Conservation (phyloP, 768 basidiomycete species). For the Boletellus emodensis region DNA sequence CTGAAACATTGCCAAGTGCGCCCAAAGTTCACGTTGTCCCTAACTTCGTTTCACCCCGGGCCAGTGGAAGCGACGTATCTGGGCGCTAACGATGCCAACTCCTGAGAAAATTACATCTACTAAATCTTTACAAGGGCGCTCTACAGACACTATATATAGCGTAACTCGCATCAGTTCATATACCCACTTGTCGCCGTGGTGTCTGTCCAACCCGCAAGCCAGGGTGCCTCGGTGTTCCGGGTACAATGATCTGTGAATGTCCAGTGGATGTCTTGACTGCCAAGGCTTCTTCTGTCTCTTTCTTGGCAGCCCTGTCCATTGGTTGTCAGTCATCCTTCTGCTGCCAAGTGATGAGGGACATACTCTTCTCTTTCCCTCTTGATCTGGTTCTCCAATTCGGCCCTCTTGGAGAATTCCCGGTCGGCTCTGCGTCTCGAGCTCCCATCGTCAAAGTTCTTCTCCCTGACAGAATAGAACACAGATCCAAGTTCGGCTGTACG, state of each 20-base stretch:
- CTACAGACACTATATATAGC: too few species aligned
- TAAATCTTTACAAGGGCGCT: too few species aligned
- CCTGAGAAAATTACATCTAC: conserved; percentile 7
- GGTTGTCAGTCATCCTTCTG: conserved; percentile 4
- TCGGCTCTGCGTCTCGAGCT: conserved; percentile 75
- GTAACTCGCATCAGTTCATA: conserved; percentile 35
- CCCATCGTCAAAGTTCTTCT: conserved; percentile 94
- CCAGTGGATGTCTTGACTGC: conserved; percentile 51
- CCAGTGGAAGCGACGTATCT: conserved; percentile 2
- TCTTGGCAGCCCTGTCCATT: conserved; percentile 51
- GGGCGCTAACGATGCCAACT: conserved; percentile 4
- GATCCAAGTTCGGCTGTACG: conserved; percentile 83
- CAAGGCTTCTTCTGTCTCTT: conserved; percentile 57
- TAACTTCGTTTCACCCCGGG: too few species aligned
- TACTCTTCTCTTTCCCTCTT: conserved; percentile 74
- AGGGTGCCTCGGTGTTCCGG: conserved; percentile 73
- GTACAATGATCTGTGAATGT: conserved; percentile 67
- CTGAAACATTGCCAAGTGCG: not conserved
- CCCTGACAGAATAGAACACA: conserved; percentile 96
- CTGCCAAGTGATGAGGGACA: conserved; percentile 7
- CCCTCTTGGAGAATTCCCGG: conserved; percentile 86
- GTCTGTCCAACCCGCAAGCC: conserved; percentile 71
- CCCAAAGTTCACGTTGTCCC: not conserved
- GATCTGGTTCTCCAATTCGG: conserved; percentile 91
- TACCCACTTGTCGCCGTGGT: conserved; percentile 67